These are phyloP conservation scores for Calonectria naviculata DNA, from an alignment of 2,329 filamentous ascomycete species.

Conservation along the genomic window DNA sequence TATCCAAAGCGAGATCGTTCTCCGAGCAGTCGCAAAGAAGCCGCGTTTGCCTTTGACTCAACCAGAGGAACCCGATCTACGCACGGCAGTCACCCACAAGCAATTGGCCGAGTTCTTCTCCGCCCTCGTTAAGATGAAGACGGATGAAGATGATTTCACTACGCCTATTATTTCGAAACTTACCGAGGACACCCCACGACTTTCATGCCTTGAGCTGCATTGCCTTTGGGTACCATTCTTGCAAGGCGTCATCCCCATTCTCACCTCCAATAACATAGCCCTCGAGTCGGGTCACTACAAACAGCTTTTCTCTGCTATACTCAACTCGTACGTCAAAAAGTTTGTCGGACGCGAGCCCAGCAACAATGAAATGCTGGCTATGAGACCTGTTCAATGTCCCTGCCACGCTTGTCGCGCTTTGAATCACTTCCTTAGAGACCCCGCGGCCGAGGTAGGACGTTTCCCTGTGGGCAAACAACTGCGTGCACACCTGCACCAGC, in stretches of 20 bases:
- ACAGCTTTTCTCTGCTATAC: slow-evolving; percentile 35
- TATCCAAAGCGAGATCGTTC: not conserved
- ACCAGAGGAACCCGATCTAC: not conserved
- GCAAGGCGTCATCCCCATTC: slow-evolving; percentile 24
- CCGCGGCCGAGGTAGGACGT: too few species aligned
- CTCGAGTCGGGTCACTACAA: slow-evolving; percentile 33
- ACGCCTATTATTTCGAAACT: slow-evolving; percentile 33
- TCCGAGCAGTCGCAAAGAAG: too few species aligned
- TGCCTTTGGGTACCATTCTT: slow-evolving; percentile 46
- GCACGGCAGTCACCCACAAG: not conserved
- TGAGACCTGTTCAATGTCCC: slow-evolving; percentile 24
- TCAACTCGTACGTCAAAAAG: slow-evolving; percentile 33
- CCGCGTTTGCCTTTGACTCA: not conserved
- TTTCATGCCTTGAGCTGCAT: slow-evolving; percentile 31
- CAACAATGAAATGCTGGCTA: not conserved
- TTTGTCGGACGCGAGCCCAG: slow-evolving; percentile 38
- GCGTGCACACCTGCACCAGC: slow-evolving; percentile 37
- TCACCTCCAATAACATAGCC: slow-evolving; percentile 20
- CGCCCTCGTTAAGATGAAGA: slow-evolving; percentile 13
- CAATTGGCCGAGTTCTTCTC: slow-evolving; percentile 22
- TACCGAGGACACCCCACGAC: slow-evolving; percentile 1
- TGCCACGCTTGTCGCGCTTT: slow-evolving; percentile 40
- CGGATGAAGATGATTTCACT: slow-evolving; percentile 26
- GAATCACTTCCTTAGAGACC: slow-evolving; percentile 41
- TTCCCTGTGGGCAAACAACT: too few species aligned